A percentile compares a stretch with the other conserved stretches of the same genome.
These are phyloP conservation scores for Daldinia vernicosa DNA, from an alignment of 495 filamentous ascomycete genomes.

Conservation along the genomic window DNA sequence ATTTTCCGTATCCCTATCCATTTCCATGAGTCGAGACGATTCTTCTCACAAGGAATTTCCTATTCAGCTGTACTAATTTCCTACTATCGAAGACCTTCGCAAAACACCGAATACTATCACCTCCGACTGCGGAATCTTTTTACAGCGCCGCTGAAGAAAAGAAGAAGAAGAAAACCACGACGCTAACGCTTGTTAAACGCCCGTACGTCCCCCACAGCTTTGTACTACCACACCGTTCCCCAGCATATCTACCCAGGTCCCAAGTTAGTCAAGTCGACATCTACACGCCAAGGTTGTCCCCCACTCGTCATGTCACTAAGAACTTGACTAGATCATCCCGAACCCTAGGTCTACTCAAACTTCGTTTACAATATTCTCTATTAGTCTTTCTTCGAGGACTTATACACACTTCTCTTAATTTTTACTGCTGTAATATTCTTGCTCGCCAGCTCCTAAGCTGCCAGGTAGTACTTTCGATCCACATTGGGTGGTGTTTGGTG, in stretches of 20 bases:
- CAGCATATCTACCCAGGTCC: conserved; percentile 32
- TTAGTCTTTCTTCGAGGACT: conserved; percentile 5
- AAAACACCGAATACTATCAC: conserved; percentile 10
- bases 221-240: conserved; percentile 41
- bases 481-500: conserved; percentile 5
- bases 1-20: conserved; percentile 19
- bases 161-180: conserved; percentile 10
- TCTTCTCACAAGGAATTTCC: conserved; percentile 6
- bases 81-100: neutral
- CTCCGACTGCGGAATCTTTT: conserved; percentile 20
- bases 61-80: conserved; percentile 15
- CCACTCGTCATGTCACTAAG: conserved; percentile 28
- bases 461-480: conserved; percentile 11
- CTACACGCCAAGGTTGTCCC: conserved; percentile 32
- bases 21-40: conserved; percentile 22
- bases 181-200: conserved; percentile 34
- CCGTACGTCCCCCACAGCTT: conserved; percentile 29
- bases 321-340: conserved; percentile 21
- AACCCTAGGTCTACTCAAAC: conserved; percentile 26
- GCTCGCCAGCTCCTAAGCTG: conserved; percentile 10
- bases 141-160: conserved; percentile 11
- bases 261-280: conserved; percentile 29
- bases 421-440: conserved; percentile 21
- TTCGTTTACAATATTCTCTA: conserved; percentile 23
- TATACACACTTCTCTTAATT: conserved; percentile 23